A percentile compares a stretch with the other conserved stretches of the same genome.
These are phyloP conservation scores for Candida silvicultrix DNA, from an alignment of 805 yeast species.

Conservation along the genomic window DNA sequence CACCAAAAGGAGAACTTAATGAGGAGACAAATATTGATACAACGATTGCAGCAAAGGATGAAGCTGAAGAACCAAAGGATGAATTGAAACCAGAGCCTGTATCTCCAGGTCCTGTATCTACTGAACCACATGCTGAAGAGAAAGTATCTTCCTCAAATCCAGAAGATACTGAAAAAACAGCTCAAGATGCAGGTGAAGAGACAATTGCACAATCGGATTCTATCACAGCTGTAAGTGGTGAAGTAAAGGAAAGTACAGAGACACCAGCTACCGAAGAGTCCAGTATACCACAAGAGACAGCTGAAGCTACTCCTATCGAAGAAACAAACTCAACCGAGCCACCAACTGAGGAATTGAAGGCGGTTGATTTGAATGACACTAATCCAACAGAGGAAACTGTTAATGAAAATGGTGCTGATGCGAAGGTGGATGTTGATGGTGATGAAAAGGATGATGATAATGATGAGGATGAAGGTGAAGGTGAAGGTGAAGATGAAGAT, in stretches of 20 bases:
- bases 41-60: background rate
- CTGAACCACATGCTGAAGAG: background rate
- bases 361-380: conserved; percentile 5
- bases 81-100: conserved; percentile 7
- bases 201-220: conserved; percentile 8
- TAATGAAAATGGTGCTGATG: conserved; percentile 10
- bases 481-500: conserved; percentile 1
- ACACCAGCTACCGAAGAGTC: background rate
- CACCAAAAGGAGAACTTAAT: background rate
- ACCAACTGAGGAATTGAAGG: conserved; percentile 12
- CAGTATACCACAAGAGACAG: conserved; percentile 8
- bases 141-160: background rate
- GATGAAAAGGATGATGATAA: conserved; percentile 8
- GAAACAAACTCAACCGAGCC: conserved; percentile 8
- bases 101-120: background rate
- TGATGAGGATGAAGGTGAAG: conserved; percentile 1
- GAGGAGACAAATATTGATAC: background rate
- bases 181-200: conserved; percentile 10
- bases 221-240: background rate
- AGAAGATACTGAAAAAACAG: conserved; percentile 3
- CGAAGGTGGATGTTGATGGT: conserved; percentile 5
- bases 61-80: background rate
- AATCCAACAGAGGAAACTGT: conserved; percentile 6
- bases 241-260: too few species aligned
- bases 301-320: conserved; percentile 9